Conservation (phyloP, 371 early-diverging fungal genomes). For the Rhizopus microsporus region DNA sequence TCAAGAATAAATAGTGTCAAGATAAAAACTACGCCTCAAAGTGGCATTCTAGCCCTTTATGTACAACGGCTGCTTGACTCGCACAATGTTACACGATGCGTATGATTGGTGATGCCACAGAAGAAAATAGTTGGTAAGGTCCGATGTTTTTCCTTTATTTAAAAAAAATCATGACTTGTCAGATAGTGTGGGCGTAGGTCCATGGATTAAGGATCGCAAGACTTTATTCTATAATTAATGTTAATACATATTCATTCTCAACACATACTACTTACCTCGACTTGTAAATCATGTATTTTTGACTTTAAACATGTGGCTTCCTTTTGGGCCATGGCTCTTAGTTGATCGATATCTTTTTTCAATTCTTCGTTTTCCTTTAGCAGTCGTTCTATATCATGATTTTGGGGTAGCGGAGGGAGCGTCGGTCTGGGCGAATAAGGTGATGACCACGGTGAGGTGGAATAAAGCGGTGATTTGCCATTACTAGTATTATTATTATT, state of each 20-base stretch:
- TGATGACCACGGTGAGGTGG: background rate
- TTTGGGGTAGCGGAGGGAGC: slow-evolving; percentile 9
- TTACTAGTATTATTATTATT: background rate
- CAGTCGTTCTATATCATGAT: slow-evolving; percentile 15
- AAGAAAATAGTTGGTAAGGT: too few relatives aligned
- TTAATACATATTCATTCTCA: background rate
- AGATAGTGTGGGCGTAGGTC: background rate
- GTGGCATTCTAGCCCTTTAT: too few relatives aligned
- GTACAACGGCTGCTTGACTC: too few relatives aligned
- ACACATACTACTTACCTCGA: slow-evolving; percentile 22
- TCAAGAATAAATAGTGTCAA: too few relatives aligned
- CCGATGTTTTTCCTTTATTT: too few relatives aligned
- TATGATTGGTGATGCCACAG: too few relatives aligned
- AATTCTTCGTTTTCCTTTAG: slow-evolving; percentile 27
- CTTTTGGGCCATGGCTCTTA: slow-evolving; percentile 21
- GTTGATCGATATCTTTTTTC: slow-evolving; percentile 25
- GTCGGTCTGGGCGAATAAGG: slow-evolving; percentile 10
- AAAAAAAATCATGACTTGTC: background rate
- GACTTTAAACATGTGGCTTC: slow-evolving; percentile 20
- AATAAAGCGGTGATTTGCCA: slow-evolving; percentile 1
- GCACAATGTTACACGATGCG: too few relatives aligned
- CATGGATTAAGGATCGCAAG: slow-evolving; percentile 30
- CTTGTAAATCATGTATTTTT: slow-evolving; percentile 34
- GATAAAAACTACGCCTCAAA: too few relatives aligned
- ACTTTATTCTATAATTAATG: slow-evolving; percentile 30